These are phyloP conservation scores for Trichoderma sp. DNA, from an alignment of 2,329 filamentous ascomycete genomes.

Conservation along the genomic window DNA sequence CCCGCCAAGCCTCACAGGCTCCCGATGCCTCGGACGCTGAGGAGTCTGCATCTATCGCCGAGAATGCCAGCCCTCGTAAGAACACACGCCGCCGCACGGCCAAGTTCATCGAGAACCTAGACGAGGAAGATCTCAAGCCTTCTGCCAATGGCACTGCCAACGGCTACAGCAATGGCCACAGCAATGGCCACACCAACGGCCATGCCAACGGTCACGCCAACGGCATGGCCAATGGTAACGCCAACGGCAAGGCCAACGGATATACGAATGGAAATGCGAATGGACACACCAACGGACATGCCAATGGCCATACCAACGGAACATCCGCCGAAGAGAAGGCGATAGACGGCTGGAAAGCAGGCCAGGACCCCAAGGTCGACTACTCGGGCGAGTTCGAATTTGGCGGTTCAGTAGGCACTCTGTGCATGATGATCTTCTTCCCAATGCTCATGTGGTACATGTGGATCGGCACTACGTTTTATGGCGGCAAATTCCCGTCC, in stretches of 20 bases:
- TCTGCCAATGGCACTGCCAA: slow-evolving; percentile 42
- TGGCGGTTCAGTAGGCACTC: slow-evolving; percentile 80
- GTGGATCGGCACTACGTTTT: slow-evolving; percentile 96
- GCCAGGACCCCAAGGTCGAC: slow-evolving; percentile 65
- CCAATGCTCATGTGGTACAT: slow-evolving; percentile 98
- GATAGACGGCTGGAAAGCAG: slow-evolving; percentile 62
- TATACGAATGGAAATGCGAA: not conserved
- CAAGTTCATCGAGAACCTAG: slow-evolving; percentile 56
- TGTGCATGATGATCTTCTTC: slow-evolving; percentile 87
- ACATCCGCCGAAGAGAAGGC: slow-evolving; percentile 33
- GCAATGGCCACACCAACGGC: not conserved
- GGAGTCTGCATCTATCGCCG: slow-evolving; percentile 54
- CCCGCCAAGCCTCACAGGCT: slow-evolving; percentile 56
- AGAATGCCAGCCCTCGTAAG: slow-evolving; percentile 42
- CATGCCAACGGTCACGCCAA: slow-evolving; percentile 20
- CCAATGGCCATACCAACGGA: slow-evolving; percentile 28
- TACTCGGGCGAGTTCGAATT: slow-evolving; percentile 75
- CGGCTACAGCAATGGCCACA: not conserved
- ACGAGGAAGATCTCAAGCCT: slow-evolving; percentile 43
- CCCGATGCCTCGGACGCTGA: slow-evolving; percentile 52
- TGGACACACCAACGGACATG: not conserved
- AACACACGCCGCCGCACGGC: slow-evolving; percentile 51
- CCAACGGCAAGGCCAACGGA: slow-evolving; percentile 32
- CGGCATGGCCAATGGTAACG: slow-evolving; percentile 19
- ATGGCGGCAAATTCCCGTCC: slow-evolving; percentile 78